phyloP scores from a whole-genome alignment of 495 filamentous ascomycete species.

The Trichocladium uniseriatum region DNA sequence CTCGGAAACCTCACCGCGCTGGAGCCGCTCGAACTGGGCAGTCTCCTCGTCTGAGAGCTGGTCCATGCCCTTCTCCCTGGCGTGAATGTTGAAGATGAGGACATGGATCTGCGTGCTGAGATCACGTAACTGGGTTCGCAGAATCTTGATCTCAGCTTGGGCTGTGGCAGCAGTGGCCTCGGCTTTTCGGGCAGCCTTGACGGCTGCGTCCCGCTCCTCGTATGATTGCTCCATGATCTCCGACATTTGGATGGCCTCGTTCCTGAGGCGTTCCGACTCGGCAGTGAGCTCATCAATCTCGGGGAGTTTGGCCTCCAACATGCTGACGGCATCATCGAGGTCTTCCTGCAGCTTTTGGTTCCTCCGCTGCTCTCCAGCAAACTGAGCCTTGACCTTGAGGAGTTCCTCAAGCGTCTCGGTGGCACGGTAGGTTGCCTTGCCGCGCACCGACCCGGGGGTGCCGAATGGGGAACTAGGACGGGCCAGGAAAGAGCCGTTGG shows the following conservation, averaged over 20 bases:
- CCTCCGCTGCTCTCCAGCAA: conserved; percentile 56
- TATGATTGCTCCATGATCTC: conserved; percentile 51
- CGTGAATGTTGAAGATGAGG: conserved; percentile 71
- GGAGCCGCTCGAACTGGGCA: conserved; percentile 59
- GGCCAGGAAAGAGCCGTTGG: conserved; percentile 40
- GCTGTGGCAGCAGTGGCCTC: conserved; percentile 62
- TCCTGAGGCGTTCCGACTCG: conserved; percentile 57
- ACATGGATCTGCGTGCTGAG: conserved; percentile 83
- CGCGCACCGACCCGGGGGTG: conserved; percentile 42
- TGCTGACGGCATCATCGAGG: conserved; percentile 67
- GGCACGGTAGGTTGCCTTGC: conserved; percentile 36
- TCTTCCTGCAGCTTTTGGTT: conserved; percentile 61
- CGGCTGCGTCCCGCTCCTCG: conserved; percentile 48
- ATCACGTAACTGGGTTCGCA: conserved; percentile 83
- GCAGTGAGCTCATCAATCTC: conserved; percentile 58
- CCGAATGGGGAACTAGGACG: conserved; percentile 43
- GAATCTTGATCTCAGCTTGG: conserved; percentile 63
- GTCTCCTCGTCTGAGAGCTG: conserved; percentile 57
- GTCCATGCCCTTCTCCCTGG: conserved; percentile 67
- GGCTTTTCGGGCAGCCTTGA: conserved; percentile 58
- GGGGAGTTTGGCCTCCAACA: conserved; percentile 59
- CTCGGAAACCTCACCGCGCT: conserved; percentile 53
- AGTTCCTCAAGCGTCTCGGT: conserved; percentile 45
- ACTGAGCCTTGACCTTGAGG: conserved; percentile 43
- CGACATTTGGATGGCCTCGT: conserved; percentile 74